Evolutionary conservation across 345 rosid species (phyloP).

Genomic region (Aquilaria yunnanensis): DNA sequence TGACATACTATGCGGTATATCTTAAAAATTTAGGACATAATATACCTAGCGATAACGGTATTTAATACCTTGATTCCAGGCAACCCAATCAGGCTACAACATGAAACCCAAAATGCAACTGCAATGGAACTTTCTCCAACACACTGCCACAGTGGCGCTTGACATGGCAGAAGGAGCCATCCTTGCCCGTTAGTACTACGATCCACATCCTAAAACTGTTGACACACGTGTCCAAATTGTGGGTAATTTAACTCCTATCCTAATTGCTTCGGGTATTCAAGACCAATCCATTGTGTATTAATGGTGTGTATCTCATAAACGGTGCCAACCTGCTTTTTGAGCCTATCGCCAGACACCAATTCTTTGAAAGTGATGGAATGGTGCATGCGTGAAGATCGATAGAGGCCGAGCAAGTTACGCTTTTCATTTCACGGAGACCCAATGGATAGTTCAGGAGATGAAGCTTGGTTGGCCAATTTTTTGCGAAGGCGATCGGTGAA

Average conservation of each 20-base stretch:
- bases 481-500: no score
- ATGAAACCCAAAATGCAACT: slow-evolving; percentile 19
- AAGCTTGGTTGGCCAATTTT: no score
- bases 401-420: background rate
- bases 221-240: slow-evolving; percentile 79
- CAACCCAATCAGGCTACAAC: no score
- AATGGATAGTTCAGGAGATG: no score
- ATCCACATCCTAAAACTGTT: slow-evolving; percentile 69
- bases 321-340: background rate
- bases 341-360: background rate
- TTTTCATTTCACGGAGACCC: no score
- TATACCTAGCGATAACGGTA: no score
- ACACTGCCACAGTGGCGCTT: slow-evolving; percentile 54
- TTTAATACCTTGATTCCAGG: no score
- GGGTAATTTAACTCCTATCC: slow-evolving; percentile 86
- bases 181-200: slow-evolving; percentile 48
- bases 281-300: background rate
- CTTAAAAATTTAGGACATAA: no score
- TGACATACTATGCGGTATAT: no score
- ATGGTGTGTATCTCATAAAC: background rate
- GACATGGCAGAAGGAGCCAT: slow-evolving; percentile 63
- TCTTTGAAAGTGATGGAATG: background rate
- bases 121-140: slow-evolving; percentile 60
- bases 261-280: background rate
- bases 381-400: background rate